These are phyloP conservation scores for Lupinus albus DNA, from an alignment of 306 rosid genomes.

Conservation along the genomic window DNA sequence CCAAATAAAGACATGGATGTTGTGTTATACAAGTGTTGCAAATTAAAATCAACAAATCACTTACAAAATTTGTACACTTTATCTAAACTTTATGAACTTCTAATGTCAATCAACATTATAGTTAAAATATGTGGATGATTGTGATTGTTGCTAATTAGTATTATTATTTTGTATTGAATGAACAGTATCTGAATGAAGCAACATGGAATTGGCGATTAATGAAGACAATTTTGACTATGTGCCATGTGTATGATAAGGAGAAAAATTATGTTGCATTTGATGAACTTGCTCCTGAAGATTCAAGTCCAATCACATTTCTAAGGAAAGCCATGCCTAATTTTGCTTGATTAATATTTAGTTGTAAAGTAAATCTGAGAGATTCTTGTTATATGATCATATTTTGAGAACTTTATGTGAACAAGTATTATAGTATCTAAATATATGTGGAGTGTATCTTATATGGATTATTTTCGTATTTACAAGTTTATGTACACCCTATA, in stretches of 20 bases:
- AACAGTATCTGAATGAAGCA: conserved; percentile 83
- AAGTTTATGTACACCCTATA: no score
- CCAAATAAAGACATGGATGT: no score
- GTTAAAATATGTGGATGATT: neutral
- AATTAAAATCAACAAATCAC: no score
- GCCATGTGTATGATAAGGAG: conserved; percentile 81
- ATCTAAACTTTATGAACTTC: neutral
- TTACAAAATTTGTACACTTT: neutral
- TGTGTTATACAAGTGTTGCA: no score
- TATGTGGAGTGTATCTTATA: conserved; percentile 30
- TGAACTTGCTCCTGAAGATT: conserved; percentile 69
- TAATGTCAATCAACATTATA: neutral
- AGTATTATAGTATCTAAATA: conserved; percentile 35
- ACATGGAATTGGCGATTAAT: conserved; percentile 89
- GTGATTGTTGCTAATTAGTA: conserved; percentile 10
- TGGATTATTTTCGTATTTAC: no score
- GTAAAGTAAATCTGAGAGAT: conserved; percentile 39
- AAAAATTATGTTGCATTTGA: conserved; percentile 75
- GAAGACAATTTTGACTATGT: conserved; percentile 89
- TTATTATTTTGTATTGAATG: conserved; percentile 32
- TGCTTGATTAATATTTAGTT: conserved; percentile 49
- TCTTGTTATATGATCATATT: conserved; percentile 27
- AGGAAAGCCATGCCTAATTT: conserved; percentile 80
- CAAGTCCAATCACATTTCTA: conserved; percentile 70
- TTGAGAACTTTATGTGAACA: conserved; percentile 28